Base-by-base conservation (phyloP, 257 asterid species). In the Solanum rostratum region DNA sequence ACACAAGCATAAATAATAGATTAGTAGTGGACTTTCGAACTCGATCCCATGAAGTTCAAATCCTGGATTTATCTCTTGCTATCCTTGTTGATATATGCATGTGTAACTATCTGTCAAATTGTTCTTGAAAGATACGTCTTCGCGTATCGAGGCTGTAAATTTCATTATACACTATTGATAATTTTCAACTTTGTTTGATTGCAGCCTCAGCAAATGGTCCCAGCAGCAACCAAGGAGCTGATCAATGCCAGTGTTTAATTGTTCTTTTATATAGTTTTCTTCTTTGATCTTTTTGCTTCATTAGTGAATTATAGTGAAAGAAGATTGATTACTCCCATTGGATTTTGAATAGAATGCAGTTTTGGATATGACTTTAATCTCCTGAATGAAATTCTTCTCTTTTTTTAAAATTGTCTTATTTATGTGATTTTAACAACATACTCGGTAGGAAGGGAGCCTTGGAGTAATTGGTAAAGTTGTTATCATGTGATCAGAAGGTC, bases 141-240 rank as follows among this genome's bases (percentile, higher is more conserved):
- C 18, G 27, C 16, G 16, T 15, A 19, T 9, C 20, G 4, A 27
- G 2, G 13, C 33, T 43, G 10, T 53, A 20, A 0, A 15, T 68
- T 27, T 43, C 15, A 6, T 6, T 33, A 5, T 7, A 18, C 50
- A 29, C 70, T 13, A 62, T 78, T 54, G 24, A 55, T 41, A 18
- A 74, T 7, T 18, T 11, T 18, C 53, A 11, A 22, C 37, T 60
- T 27, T 86, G 80, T 33, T 33, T 89, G 82, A 33, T 84, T 89
- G 90, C 95, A 93, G 97, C 94, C 94, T 13, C 86, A 71, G 87
- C 76, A 87, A 73, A 70, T 70, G 27, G 86, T 86, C 43, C 78
- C 87, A 3, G 80, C 76, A 33, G 43, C 85, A 7, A 24, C 83
- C 19, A 88, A 73, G 80, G 91, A 91, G 87, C 52, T 93, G 89